These are phyloP conservation scores for Piper betle DNA, from an alignment of 164 flowering plant species.

Conservation along the genomic window DNA sequence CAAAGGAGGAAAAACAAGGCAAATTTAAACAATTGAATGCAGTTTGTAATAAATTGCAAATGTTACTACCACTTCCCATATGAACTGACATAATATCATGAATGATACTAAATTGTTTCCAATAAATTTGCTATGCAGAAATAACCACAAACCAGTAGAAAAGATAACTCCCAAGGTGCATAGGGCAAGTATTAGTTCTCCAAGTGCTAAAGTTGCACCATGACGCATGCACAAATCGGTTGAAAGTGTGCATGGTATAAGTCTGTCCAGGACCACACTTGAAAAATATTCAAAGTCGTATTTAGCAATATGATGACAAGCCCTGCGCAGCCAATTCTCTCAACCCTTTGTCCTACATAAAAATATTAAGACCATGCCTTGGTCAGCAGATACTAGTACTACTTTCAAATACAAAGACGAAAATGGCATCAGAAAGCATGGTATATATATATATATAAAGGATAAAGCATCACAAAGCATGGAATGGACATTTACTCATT, in stretches of 20 bases:
- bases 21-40: not conserved
- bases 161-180: slow-evolving; percentile 37
- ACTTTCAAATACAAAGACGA: too few species aligned
- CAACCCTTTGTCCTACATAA: slow-evolving; percentile 68
- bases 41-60: not conserved
- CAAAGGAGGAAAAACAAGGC: slow-evolving; percentile 2
- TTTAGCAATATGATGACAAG: too few species aligned
- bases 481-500: too few species aligned
- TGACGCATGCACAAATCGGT: slow-evolving; percentile 90
- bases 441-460: too few species aligned
- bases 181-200: slow-evolving; percentile 75
- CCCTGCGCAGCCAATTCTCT: too few species aligned
- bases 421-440: too few species aligned
- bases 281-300: too few species aligned
- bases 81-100: not conserved
- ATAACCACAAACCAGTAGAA: slow-evolving; percentile 43
- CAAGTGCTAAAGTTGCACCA: slow-evolving; percentile 90
- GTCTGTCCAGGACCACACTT: slow-evolving; percentile 45
- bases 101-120: not conserved
- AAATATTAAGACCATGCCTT: slow-evolving; percentile 7
- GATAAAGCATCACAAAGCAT: too few species aligned
- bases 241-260: slow-evolving; percentile 78
- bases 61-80: not conserved
- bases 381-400: too few species aligned
- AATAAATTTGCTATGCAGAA: not conserved